Base-by-base conservation (phyloP, 345 rosid genomes). In the Lumnitzera racemosa region DNA sequence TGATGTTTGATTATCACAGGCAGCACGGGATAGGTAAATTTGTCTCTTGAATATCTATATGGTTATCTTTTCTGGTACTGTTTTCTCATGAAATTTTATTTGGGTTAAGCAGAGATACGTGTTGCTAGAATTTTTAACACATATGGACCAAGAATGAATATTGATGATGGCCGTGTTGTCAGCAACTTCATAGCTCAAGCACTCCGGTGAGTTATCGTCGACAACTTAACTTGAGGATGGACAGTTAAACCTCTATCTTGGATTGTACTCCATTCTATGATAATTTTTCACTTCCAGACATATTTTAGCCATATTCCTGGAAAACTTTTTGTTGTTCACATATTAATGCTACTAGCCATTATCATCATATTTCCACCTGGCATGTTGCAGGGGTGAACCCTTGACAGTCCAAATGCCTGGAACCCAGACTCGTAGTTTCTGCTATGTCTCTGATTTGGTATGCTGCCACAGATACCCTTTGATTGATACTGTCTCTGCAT, bases 181-280 rank as follows among this genome's bases (percentile, higher is more conserved):
- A 94, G 99, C 89, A 94, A 94, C 70, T 94, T 94, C 86, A 94
- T 94, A 51, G 99, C 99, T 64, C 99, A 90, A 80, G 97, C 99
- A 61, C 83, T 94, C 20, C 77, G 97, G 99, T 94, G 67, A 70
- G 61, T 66, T 47, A 59, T 49, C 11, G 27, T 14, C 16, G 31
- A 27, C 0, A 27, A 27, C 31, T 2, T 27, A 27, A 5, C 5
- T 27, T 27, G 31, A 27, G 3, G 5, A 36, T 9, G 11, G 7
- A 5, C 10, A 7, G 43, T 4, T 9, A 36, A 36, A 36, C 43
- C 7, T 36, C 1, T 6, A 36, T 36, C 43, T 36, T 36, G 43
- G 10, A 4, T 36, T 36, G 7, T 9, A 36, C 43, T 36, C 43
- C 1, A 36, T 36, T 1, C 1, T 36, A 9, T 1, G 10, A 36